Evolutionary conservation across 2,329 filamentous ascomycete species (phyloP), one percentile per base, ranked within the genome.

Genomic region (Amylocarpus encephaloides): DNA sequence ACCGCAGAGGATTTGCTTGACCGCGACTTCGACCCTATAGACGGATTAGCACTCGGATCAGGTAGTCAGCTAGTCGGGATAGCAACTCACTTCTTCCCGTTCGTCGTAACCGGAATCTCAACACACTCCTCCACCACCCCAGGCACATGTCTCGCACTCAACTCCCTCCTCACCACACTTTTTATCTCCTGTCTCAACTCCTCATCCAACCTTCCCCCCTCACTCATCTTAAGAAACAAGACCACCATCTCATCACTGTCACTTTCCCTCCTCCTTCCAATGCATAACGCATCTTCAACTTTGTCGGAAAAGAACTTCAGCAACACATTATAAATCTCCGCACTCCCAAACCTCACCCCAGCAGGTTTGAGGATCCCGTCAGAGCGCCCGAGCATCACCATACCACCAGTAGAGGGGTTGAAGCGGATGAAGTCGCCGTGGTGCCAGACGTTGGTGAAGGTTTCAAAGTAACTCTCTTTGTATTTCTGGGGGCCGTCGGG

Each of bases 261-360:
- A 0, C 42, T 52, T 3, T 59, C 58, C 18, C 61, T 86, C 70
- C 90, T 74, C 2, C 89, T 77, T 0, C 93, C 92, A 33, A 97
- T 82, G 63, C 92, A 97, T 1, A 97, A 75, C 0, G 88, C 88
- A 62, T 98, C 92, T 52, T 89, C 85, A 15, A 97, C 74, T 49
- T 92, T 79, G 10, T 76, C 71, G 0, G 83, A 78, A 61, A 96
- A 96, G 68, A 90, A 86, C 58, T 87, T 82, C 1, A 93, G 79
- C 26, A 97, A 72, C n/a, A 96, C 76, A 65, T 95, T 96, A 70
- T 97, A 97, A 16, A 98, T 95, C 72, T 98, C 93, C 0, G 92
- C 90, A 30, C 84, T 90, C 4, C 92, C 92, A 64, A 98, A 97
- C 0, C 92, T 77, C 15, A 98, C 89, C 2, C 93, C 93, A 0